These are phyloP conservation scores for Alternaria triticimaculans DNA, from an alignment of 2,329 filamentous ascomycete species.

Conservation along the genomic window DNA sequence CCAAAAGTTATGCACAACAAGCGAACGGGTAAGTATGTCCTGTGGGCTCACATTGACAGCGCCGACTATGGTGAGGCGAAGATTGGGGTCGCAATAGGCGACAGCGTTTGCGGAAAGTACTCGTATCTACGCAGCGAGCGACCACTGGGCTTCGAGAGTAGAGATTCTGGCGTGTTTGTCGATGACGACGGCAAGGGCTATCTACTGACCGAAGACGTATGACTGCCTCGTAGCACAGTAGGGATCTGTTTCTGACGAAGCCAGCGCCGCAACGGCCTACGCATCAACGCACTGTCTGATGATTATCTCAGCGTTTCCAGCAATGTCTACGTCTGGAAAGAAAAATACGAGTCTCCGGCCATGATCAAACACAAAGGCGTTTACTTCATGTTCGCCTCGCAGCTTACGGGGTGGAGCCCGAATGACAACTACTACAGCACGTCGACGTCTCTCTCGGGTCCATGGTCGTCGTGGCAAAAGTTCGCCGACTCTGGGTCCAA, in stretches of 20 bases:
- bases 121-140: conserved; percentile 55
- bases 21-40: conserved; percentile 68
- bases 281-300: conserved; percentile 63
- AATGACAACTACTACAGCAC: conserved; percentile 72
- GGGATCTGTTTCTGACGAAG: conserved; percentile 2
- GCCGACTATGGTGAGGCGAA: conserved; percentile 68
- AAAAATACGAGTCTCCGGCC: conserved; percentile 67
- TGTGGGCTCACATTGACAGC: conserved; percentile 73
- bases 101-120: conserved; percentile 67
- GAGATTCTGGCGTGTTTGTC: conserved; percentile 67
- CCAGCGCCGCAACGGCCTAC: conserved; percentile 63
- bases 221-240: conserved; percentile 22
- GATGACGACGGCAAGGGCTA: conserved; percentile 68
- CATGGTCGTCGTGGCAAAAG: conserved; percentile 67
- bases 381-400: conserved; percentile 71
- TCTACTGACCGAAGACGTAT: conserved; percentile 67
- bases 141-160: conserved; percentile 59
- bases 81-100: conserved; percentile 67
- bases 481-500: conserved; percentile 65
- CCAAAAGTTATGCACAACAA: conserved; percentile 74
- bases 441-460: conserved; percentile 62
- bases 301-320: conserved; percentile 63
- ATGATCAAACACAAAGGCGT: conserved; percentile 65
- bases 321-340: conserved; percentile 60
- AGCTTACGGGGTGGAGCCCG: conserved; percentile 58